phyloP scores from a whole-genome alignment of 805 yeast species.

The Spathaspora arborariae region DNA sequence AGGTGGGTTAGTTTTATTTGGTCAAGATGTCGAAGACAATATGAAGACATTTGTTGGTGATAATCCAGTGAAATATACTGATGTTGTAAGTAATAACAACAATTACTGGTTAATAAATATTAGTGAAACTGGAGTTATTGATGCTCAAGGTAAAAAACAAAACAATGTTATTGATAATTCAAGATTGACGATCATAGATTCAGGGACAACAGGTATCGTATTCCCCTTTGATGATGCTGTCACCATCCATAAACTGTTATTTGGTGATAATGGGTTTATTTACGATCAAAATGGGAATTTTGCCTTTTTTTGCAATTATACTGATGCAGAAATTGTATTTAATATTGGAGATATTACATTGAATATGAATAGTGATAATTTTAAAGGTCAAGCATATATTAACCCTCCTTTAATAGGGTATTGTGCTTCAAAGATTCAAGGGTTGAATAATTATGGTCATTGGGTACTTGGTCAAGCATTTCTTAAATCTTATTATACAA shows the following conservation, averaged over 20 bases:
- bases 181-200: constrained; percentile 53
- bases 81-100: constrained; percentile 27
- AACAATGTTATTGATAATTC: constrained; percentile 15
- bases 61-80: constrained; percentile 40
- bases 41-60: constrained; percentile 11
- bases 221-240: constrained; percentile 54
- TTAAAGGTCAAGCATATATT: constrained; percentile 47
- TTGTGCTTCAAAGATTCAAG: constrained; percentile 66
- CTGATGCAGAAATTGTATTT: constrained; percentile 34
- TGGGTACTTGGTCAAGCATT: constrained; percentile 71
- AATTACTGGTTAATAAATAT: constrained; percentile 53
- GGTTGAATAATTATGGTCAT: constrained; percentile 33
- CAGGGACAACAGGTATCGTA: constrained; percentile 64
- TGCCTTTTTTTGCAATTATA: constrained; percentile 55
- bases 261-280: constrained; percentile 40
- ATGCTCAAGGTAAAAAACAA: background rate
- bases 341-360: constrained; percentile 42
- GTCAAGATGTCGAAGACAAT: constrained; percentile 15
- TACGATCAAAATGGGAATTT: constrained; percentile 57
- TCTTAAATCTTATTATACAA: constrained; percentile 50
- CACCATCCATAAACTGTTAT: constrained; percentile 42
- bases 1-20: constrained; percentile 26
- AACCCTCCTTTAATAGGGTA: constrained; percentile 36
- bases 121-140: constrained; percentile 20
- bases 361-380: constrained; percentile 38